A percentile compares a stretch with the other conserved stretches of the same genome.
Evolutionary conservation across 495 filamentous ascomycete species (phyloP).

Genomic region (Polyplosphaeria fusca): DNA sequence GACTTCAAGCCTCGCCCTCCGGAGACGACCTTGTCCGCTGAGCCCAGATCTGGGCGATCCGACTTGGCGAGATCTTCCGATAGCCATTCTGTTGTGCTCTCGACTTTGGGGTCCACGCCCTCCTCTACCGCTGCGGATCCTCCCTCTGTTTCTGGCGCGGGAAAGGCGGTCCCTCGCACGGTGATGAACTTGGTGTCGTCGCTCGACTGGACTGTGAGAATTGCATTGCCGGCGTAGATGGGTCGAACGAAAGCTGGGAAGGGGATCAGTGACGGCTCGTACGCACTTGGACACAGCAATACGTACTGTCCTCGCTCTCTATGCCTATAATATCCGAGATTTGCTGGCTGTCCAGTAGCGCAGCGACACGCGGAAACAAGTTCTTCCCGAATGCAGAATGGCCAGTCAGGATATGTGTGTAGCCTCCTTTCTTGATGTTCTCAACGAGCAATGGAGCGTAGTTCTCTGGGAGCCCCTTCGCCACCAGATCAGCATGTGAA

Average conservation of each 20-base stretch:
- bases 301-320: slow-evolving; percentile 77
- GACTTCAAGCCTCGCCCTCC: slow-evolving; percentile 94
- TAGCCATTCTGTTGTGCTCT: slow-evolving; percentile 77
- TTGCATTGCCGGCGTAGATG: slow-evolving; percentile 96
- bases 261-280: neutral
- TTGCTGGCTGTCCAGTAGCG: slow-evolving; percentile 86
- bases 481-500: neutral
- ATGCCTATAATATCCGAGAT: slow-evolving; percentile 87
- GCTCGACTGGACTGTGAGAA: slow-evolving; percentile 89
- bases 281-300: neutral
- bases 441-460: slow-evolving; percentile 89
- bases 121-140: slow-evolving; percentile 59
- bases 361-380: slow-evolving; percentile 91
- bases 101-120: slow-evolving; percentile 69
- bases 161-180: slow-evolving; percentile 87
- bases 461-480: slow-evolving; percentile 86
- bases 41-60: slow-evolving; percentile 91
- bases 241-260: slow-evolving; percentile 78
- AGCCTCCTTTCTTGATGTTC: slow-evolving; percentile 91
- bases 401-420: slow-evolving; percentile 82
- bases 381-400: slow-evolving; percentile 98
- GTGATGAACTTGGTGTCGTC: slow-evolving; percentile 87
- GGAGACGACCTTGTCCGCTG: slow-evolving; percentile 83
- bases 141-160: slow-evolving; percentile 52
- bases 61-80: slow-evolving; percentile 90